Base-by-base conservation (phyloP, 2,329 filamentous ascomycete genomes). In the Ramularia endophylla region DNA sequence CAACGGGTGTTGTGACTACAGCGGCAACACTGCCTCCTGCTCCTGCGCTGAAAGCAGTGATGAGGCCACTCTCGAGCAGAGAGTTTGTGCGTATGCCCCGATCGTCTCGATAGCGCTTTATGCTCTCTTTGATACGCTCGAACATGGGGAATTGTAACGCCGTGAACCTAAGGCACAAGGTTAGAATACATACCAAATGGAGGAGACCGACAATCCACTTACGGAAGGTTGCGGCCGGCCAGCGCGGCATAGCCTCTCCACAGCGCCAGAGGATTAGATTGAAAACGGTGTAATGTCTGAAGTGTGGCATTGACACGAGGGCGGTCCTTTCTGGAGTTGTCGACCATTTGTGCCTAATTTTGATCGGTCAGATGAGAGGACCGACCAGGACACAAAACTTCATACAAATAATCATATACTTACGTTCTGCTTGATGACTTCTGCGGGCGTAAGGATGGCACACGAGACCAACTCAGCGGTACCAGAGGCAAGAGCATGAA, bases 361-460 rank as follows among this genome's bases (percentile, higher is more conserved):
- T n/a, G n/a, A n/a, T n/a, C n/a, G n/a, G n/a, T n/a, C n/a, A n/a
- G n/a, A n/a, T n/a, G n/a, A n/a, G n/a, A n/a, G n/a, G n/a, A n/a
- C n/a, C n/a, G n/a, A n/a, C n/a, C n/a, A n/a, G n/a, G n/a, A n/a
- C n/a, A n/a, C n/a, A n/a, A n/a, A n/a, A n/a, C n/a, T n/a, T n/a
- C n/a, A n/a, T n/a, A n/a, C n/a, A n/a, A n/a, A n/a, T n/a, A n/a
- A n/a, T n/a, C n/a, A n/a, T n/a, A n/a, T n/a, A n/a, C n/a, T n/a
- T n/a, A n/a, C 87, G 63, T 95, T 95, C 61, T 94, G 88, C 67
- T 95, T 95, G 49, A 95, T 78, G 6, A 94, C 86, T 62, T 95
- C 88, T 11, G 87, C 87, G 0, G 88, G 89, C 0, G 88, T 90
- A 27, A 95, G 76, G 46, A 95, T 85, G 15, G 87, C 73, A 59